phyloP scores from a whole-genome alignment of 805 yeast genomes.

The Schwanniomyces polymorphus region DNA sequence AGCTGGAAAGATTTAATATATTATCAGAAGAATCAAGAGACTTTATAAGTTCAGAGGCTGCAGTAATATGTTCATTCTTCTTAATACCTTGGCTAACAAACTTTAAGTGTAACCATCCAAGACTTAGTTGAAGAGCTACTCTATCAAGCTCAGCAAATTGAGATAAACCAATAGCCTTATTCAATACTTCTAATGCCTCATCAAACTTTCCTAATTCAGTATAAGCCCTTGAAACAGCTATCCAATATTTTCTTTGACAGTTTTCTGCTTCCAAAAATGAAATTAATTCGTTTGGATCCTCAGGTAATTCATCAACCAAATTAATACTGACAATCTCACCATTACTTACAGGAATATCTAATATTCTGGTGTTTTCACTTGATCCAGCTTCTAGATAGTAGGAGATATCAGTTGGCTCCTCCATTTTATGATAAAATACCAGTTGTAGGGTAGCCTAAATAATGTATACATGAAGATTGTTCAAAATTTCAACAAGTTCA shows the following conservation, averaged over 20 bases:
- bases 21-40: conserved; percentile 11
- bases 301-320: conserved; percentile 78
- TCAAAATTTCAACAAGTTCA: conserved; percentile 1
- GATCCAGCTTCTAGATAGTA: conserved; percentile 35
- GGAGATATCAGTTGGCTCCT: conserved; percentile 23
- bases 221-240: conserved; percentile 79
- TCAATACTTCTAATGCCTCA: conserved; percentile 65
- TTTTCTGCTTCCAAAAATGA: conserved; percentile 78
- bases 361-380: conserved; percentile 24
- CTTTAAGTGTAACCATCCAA: conserved; percentile 72
- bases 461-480: not conserved
- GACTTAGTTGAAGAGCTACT: conserved; percentile 56
- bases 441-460: not conserved
- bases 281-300: conserved; percentile 82
- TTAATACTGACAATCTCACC: conserved; percentile 85
- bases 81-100: conserved; percentile 26
- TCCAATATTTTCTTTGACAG: conserved; percentile 78
- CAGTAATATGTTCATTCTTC: conserved; percentile 19
- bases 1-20: conserved; percentile 35
- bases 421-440: conserved; percentile 7
- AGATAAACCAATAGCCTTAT: conserved; percentile 52
- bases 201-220: conserved; percentile 56
- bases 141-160: conserved; percentile 41
- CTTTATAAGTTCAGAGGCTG: conserved; percentile 22
- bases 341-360: conserved; percentile 75